Conservation (phyloP, 495 filamentous ascomycete genomes). For the Hypoxylon fragiforme region DNA sequence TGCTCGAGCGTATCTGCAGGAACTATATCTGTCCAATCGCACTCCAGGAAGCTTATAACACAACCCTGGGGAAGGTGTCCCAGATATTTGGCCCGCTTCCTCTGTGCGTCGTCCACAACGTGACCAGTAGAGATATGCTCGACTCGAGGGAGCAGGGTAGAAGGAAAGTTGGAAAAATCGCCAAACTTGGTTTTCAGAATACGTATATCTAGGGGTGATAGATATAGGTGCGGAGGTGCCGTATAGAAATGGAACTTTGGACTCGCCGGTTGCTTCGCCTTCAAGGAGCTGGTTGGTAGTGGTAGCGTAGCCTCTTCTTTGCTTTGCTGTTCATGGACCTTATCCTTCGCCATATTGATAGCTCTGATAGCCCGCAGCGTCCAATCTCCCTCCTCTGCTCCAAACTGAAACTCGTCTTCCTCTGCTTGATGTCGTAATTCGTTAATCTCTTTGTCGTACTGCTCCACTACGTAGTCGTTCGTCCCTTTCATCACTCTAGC, state of each 20-base stretch:
- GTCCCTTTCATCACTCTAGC: conserved; percentile 94
- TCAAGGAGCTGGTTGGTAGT: conserved; percentile 4
- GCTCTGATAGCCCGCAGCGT: conserved; percentile 75
- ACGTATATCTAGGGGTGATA: conserved; percentile 91
- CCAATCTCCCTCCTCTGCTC: conserved; percentile 87
- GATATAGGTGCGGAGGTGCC: conserved; percentile 84
- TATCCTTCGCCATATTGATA: conserved; percentile 73
- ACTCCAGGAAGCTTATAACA: conserved; percentile 92
- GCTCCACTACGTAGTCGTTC: conserved; percentile 78
- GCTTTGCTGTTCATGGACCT: conserved; percentile 46
- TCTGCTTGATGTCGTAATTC: conserved; percentile 73
- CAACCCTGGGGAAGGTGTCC: conserved; percentile 90
- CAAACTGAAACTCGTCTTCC: conserved; percentile 91
- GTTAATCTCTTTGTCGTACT: conserved; percentile 77
- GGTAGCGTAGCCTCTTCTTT: conserved; percentile 3
- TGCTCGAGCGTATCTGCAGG: conserved; percentile 69
- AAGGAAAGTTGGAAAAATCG: conserved; percentile 79
- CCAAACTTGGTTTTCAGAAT: conserved; percentile 92
- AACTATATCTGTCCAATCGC: conserved; percentile 94
- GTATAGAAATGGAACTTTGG: conserved; percentile 85
- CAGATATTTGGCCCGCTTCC: conserved; percentile 87
- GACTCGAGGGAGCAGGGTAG: conserved; percentile 86
- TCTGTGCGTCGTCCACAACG: conserved; percentile 84
- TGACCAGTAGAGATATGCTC: conserved; percentile 92
- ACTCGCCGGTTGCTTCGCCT: conserved; percentile 37